Evolutionary conservation across 73 alveolate genomes (phyloP), one percentile per base, ranked within the genome.

Genomic region (Urostyla sp.): DNA sequence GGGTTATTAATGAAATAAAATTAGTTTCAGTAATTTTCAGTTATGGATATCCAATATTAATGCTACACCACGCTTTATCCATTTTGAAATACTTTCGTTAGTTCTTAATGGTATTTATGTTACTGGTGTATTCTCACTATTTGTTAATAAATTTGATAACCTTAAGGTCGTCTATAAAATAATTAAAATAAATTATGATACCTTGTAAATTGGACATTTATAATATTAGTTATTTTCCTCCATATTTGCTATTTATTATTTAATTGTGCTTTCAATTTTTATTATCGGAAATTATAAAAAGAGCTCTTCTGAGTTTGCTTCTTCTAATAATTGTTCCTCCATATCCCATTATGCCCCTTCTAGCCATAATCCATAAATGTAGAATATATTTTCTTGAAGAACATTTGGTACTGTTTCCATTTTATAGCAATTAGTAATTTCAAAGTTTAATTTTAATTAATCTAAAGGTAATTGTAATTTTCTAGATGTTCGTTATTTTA

Each of bases 1-100:
- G n/a, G n/a, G n/a, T n/a, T n/a, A n/a, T n/a, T n/a, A n/a, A n/a
- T n/a, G n/a, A n/a, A n/a, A n/a, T n/a, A n/a, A n/a, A n/a, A n/a
- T n/a, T n/a, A n/a, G n/a, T n/a, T n/a, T n/a, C n/a, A n/a, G n/a
- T n/a, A n/a, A n/a, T n/a, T n/a, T n/a, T 55, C 72, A 55, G 20
- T 10, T 18, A 11, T 55, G 8, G 8, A 26, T 55, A 24, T 55
- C 72, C 10, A 58, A 27, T 15, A 58, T 34, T 11, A 58, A 34
- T 5, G 55, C 75, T 35, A 58, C 75, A 15, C 55, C 52, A 35
- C 75, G 31, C 37, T 58, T 58, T 18, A 58, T 58, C 75, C 75
- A 58, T 31, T 58, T 58, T 1, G 4, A 15, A 18, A 35, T 27
- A 1, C n/a, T 1, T 7, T 27, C 75, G 31, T 58, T 8, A 8